phyloP scores from a whole-genome alignment of 2,329 filamentous ascomycete genomes.

The Diatrype stigma region DNA sequence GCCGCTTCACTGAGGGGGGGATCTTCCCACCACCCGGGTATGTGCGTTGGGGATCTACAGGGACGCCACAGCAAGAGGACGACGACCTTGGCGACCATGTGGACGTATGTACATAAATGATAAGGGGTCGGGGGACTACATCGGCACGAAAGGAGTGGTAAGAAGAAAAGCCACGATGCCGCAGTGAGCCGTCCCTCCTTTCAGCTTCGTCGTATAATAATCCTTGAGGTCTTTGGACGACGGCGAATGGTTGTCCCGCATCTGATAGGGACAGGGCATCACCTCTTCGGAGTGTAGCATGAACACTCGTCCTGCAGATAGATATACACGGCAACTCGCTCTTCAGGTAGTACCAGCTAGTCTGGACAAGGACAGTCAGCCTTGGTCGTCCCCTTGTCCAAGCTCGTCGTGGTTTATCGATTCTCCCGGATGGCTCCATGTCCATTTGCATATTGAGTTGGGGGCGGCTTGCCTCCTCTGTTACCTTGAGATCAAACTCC shows the following conservation, averaged over 20 bases:
- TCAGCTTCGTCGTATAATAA: constrained; percentile 5
- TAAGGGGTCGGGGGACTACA: too few relatives aligned
- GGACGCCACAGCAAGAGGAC: constrained; percentile 12
- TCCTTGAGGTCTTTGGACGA: neutral
- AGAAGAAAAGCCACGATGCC: constrained; percentile 20
- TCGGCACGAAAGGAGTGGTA: constrained; percentile 5
- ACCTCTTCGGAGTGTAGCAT: neutral
- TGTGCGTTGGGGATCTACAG: constrained; percentile 15
- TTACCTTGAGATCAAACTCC: neutral
- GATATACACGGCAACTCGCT: neutral
- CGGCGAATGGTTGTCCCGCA: neutral
- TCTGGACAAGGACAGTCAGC: neutral
- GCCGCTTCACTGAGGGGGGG: constrained; percentile 10
- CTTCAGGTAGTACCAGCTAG: neutral
- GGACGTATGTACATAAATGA: constrained; percentile 2
- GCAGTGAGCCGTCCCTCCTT: constrained; percentile 20
- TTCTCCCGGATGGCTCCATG: neutral
- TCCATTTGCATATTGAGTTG: neutral
- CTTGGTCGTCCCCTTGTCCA: neutral
- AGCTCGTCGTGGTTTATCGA: neutral
- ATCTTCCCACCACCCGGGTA: constrained; percentile 23
- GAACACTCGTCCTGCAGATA: neutral
- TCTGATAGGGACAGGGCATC: neutral
- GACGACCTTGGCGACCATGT: constrained; percentile 5
- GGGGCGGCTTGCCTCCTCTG: neutral